Conservation (phyloP, 2,329 filamentous ascomycete genomes). For the Aspergillus pseudoglaucus region DNA sequence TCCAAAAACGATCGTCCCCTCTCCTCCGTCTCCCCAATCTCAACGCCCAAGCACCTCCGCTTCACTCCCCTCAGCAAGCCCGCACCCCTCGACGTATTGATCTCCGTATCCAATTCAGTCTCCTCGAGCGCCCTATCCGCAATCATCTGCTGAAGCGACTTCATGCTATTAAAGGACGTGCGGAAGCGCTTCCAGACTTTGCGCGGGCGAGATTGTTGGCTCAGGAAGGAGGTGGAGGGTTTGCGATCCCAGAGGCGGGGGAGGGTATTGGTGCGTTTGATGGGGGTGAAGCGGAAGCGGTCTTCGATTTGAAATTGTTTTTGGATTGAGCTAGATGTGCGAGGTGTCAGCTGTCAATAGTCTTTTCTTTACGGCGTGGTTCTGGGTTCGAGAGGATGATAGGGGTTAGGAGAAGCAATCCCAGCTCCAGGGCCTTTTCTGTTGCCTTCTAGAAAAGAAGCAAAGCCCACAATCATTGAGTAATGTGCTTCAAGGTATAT, state of each 20-base stretch:
- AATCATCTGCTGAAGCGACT: constrained; percentile 20
- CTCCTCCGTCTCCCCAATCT: constrained; percentile 9
- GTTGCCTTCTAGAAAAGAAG: not conserved
- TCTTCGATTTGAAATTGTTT: constrained; percentile 11
- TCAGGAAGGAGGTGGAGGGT: constrained; percentile 35
- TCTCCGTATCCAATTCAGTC: constrained; percentile 24
- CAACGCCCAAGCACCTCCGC: constrained; percentile 22
- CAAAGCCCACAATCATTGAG: not conserved
- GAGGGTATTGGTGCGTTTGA: constrained; percentile 22
- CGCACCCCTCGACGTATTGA: constrained; percentile 24
- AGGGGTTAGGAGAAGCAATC: not conserved
- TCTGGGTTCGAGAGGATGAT: not conserved
- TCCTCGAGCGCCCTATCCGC: constrained; percentile 12
- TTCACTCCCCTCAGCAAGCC: constrained; percentile 30
- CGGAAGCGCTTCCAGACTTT: constrained; percentile 43
- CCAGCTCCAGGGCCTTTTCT: not conserved
- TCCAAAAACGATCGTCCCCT: constrained; percentile 33
- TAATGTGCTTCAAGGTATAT: not conserved
- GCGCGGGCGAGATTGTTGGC: constrained; percentile 32
- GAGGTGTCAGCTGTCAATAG: not conserved
- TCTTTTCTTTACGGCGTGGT: not conserved
- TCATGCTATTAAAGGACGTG: constrained; percentile 30
- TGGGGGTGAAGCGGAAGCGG: constrained; percentile 37
- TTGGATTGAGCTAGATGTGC: not conserved
- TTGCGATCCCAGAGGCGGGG: constrained; percentile 42